A percentile compares a stretch with the other conserved stretches of the same genome.
Evolutionary conservation across 345 rosid species (phyloP).

Genomic region (Salix suchowensis): DNA sequence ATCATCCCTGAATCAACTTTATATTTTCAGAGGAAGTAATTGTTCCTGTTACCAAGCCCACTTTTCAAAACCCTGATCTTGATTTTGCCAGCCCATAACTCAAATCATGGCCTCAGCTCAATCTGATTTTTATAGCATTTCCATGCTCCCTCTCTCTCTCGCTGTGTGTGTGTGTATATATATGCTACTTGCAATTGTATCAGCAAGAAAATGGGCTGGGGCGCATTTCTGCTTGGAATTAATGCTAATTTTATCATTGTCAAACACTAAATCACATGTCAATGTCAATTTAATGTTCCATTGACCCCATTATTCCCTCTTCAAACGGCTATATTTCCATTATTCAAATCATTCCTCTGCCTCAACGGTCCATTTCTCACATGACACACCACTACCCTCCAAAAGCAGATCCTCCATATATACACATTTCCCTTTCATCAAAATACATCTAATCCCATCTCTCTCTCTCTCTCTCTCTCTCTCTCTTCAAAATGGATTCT

Average conservation of each 20-base stretch:
- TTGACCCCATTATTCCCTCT: conserved; percentile 1
- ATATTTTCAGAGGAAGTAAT: background rate
- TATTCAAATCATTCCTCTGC: conserved; percentile 24
- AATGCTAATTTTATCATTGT: background rate
- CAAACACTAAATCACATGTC: background rate
- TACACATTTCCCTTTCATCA: background rate
- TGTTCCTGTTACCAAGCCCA: too few relatives aligned
- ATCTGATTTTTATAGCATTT: too few relatives aligned
- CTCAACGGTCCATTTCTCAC: conserved; percentile 64
- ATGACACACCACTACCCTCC: conserved; percentile 16
- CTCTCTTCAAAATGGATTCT: background rate
- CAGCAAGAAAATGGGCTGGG: background rate
- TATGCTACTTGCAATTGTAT: background rate
- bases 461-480: background rate
- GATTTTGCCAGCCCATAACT: background rate
- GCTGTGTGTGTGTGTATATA: too few relatives aligned
- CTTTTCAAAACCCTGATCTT: too few relatives aligned
- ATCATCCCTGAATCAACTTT: background rate
- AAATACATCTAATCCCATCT: background rate
- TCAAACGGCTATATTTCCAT: conserved; percentile 46
- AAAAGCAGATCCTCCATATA: background rate
- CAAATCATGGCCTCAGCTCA: background rate
- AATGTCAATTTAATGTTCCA: conserved; percentile 12
- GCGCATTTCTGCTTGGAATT: background rate
- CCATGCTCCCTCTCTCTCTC: too few relatives aligned